Evolutionary conservation across 352 stramenopile species (phyloP).

Genomic region (Globisporangium nagaii): DNA sequence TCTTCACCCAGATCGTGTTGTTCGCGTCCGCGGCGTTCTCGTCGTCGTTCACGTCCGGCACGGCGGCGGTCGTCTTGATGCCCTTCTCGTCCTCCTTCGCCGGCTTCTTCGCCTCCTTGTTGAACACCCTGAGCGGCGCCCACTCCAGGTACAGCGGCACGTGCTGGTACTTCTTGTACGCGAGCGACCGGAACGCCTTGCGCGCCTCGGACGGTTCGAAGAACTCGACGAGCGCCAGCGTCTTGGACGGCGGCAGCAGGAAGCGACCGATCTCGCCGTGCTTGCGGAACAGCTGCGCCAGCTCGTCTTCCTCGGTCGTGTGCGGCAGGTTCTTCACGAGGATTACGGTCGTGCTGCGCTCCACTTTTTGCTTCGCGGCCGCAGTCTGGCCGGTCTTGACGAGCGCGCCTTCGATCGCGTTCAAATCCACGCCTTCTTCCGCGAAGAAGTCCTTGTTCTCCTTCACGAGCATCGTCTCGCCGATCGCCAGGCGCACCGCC

Average conservation of each 20-base stretch:
- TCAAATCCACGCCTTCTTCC: constrained; percentile 92
- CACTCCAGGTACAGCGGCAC: constrained; percentile 99
- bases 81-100: constrained; percentile 29
- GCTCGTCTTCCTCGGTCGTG: constrained; percentile 90
- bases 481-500: constrained; percentile 96
- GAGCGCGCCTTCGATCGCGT: constrained; percentile 87
- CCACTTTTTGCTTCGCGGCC: constrained; percentile 49
- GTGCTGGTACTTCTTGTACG: constrained; percentile 98
- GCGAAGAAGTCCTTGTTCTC: constrained; percentile 98
- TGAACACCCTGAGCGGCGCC: constrained; percentile 90
- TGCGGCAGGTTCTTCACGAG: constrained; percentile 98
- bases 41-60: constrained; percentile 63
- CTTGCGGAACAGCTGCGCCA: constrained; percentile 93
- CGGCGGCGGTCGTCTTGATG: constrained; percentile 48
- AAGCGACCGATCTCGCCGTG: constrained; percentile 86
- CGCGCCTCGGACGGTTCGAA: constrained; percentile 92
- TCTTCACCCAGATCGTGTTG: constrained; percentile 97
- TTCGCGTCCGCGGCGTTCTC: constrained; percentile 58
- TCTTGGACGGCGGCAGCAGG: constrained; percentile 91
- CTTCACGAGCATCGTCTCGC: constrained; percentile 97
- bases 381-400: constrained; percentile 36
- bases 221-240: constrained; percentile 96
- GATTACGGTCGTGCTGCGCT: constrained; percentile 93
- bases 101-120: constrained; percentile 1
- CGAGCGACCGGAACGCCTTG: constrained; percentile 93